phyloP scores from a whole-genome alignment of 768 basidiomycete species.

The Pisolithus orientalis region DNA sequence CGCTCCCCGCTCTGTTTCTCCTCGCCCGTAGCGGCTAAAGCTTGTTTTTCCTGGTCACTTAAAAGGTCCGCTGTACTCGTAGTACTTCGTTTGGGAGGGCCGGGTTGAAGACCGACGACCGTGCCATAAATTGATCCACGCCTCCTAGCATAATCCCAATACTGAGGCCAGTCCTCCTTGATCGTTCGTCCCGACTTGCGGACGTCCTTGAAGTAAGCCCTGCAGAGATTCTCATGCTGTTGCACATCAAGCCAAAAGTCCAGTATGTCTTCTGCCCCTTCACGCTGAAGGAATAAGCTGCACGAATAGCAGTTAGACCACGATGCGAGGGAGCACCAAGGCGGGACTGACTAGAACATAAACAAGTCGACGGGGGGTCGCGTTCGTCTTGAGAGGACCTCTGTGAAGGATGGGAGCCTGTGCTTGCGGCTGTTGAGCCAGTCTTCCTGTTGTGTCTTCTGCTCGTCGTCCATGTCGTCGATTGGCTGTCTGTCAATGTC shows the following conservation, averaged over 20 bases:
- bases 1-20: conserved; percentile 44
- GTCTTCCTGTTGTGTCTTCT: conserved; percentile 54
- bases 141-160: conserved; percentile 89
- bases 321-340: not conserved
- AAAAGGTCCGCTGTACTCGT: conserved; percentile 71
- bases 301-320: not conserved
- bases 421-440: conserved; percentile 67
- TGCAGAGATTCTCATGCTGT: conserved; percentile 97
- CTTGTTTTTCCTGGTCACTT: conserved; percentile 64
- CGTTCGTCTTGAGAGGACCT: conserved; percentile 87
- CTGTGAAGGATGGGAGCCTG: conserved; percentile 80
- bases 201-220: conserved; percentile 98
- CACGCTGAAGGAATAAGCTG: conserved; percentile 92
- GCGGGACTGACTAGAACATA: conserved; percentile 87
- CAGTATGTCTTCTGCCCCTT: conserved; percentile 92
- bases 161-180: conserved; percentile 98
- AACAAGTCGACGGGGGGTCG: conserved; percentile 95
- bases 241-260: conserved; percentile 99
- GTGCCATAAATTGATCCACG: conserved; percentile 92
- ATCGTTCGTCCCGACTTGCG: conserved; percentile 90
- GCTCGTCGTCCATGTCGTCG: conserved; percentile 48
- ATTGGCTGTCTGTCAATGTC: not conserved
- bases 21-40: conserved; percentile 42
- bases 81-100: conserved; percentile 68
- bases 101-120: conserved; percentile 69